A percentile compares a stretch with the other conserved stretches of the same genome.
Evolutionary conservation across 1,284 basidiomycete genomes (phyloP).

Genomic region (Phlebopus sp.): DNA sequence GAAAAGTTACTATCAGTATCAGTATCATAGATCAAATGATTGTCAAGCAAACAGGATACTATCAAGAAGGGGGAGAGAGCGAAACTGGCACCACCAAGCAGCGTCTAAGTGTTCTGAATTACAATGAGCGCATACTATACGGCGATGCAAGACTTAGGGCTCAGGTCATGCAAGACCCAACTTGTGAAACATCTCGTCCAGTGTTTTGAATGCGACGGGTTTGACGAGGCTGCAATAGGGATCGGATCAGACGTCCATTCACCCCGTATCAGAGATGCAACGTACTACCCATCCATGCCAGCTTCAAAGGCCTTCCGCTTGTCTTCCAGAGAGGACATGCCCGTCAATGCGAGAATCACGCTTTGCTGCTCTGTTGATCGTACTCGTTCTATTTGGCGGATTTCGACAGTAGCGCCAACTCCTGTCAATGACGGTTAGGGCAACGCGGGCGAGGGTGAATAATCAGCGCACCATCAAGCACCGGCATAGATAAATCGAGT

Average conservation of each 20-base stretch:
- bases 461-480: constrained; percentile 67
- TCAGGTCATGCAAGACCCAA: constrained; percentile 55
- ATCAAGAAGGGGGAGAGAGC: not conserved
- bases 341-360: constrained; percentile 88
- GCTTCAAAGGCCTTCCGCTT: constrained; percentile 88
- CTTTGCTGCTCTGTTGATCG: constrained; percentile 40
- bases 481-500: constrained; percentile 90
- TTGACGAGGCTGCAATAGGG: constrained; percentile 70
- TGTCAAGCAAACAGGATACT: not conserved
- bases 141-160: not conserved
- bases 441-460: not conserved
- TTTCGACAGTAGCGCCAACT: constrained; percentile 80
- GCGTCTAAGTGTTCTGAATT: no score
- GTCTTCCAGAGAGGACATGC: constrained; percentile 90
- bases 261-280: constrained; percentile 15
- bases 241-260: constrained; percentile 3
- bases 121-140: no score
- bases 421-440: constrained; percentile 39
- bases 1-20: constrained; percentile 1
- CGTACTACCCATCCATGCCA: constrained; percentile 94
- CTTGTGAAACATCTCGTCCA: constrained; percentile 82
- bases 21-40: not conserved
- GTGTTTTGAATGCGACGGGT: constrained; percentile 87
- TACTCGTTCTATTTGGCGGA: constrained; percentile 73
- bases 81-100: not conserved